Evolutionary conservation across 768 basidiomycete species (phyloP), one percentile per base, ranked within the genome.

Genomic region (Pholiota conissans): DNA sequence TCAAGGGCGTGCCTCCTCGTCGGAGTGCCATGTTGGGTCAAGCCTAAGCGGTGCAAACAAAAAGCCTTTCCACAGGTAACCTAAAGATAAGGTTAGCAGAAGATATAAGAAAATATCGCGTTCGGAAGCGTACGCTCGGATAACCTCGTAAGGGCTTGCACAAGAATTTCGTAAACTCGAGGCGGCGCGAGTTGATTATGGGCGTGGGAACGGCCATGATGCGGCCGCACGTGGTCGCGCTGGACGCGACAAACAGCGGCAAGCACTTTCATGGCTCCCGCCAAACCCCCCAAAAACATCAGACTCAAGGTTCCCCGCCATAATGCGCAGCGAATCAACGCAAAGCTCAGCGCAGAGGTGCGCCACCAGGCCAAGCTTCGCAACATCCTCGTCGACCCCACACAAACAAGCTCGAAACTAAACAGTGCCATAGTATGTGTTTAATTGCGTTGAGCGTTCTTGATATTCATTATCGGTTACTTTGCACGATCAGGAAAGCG

Each of bases 291-390:
- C 8, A 80, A 81, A 60, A 71, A 75, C 32, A 79, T 90, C 50
- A 84, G 81, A 67, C 68, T 90, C 63, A 80, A 82, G 53, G 90
- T 90, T 51, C 90, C 90, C 18, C 78, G 87, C 56, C 89, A 91
- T 61, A 87, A 89, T 69, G 83, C 90, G 0, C 90, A 91, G 66
- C 79, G 83, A 14, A 81, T 90, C 55, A 86, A 86, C 1, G 76
- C 80, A 57, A 86, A 88, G 34, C 76, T 91, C 24, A 78, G 77
- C 24, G 72, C 77, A 26, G 80, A 87, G 61, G 83, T 91, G 20
- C 79, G 86, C 60, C 69, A 68, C 20, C 74, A 84, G 27, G 85
- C 86, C 13, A 79, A 77, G 5, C 69, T 74, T 26, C 70, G 84
- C 59, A 70, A 76, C 8, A 64, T 84, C 28, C 70, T 74, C n/a